Conservation (phyloP, 1,284 basidiomycete genomes). For the Fomitopsis palustris region DNA sequence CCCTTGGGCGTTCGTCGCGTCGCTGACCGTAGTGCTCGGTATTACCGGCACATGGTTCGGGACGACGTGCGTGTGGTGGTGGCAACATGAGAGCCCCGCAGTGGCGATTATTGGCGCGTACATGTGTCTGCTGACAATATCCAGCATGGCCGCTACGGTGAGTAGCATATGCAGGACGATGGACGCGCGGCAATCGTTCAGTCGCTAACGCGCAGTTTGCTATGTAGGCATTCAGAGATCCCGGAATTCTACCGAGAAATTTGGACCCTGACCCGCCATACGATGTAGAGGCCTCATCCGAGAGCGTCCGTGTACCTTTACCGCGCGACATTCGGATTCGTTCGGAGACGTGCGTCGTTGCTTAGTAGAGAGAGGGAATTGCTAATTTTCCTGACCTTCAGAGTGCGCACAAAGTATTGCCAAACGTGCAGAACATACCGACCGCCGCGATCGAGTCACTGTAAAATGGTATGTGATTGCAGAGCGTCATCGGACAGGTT, state of each 20-base stretch:
- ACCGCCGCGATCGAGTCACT: conserved; percentile 89
- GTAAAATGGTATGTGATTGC: conserved; percentile 67
- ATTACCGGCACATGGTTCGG: conserved; percentile 80
- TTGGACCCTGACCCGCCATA: conserved; percentile 83
- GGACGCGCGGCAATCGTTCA: not conserved
- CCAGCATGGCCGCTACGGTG: conserved; percentile 75
- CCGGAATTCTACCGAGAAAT: conserved; percentile 84
- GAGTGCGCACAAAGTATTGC: conserved; percentile 88
- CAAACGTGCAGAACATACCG: conserved; percentile 87
- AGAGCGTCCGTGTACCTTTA: conserved; percentile 61
- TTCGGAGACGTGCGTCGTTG: conserved; percentile 63
- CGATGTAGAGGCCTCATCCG: conserved; percentile 54
- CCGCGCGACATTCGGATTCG: conserved; percentile 81
- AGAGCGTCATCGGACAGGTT: not conserved
- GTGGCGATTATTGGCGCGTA: conserved; percentile 76
- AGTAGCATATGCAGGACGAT: conserved; percentile 24
- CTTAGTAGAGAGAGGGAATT: not conserved
- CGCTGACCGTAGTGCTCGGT: conserved; percentile 57
- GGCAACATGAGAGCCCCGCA: conserved; percentile 73
- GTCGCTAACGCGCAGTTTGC: not conserved
- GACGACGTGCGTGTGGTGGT: conserved; percentile 85
- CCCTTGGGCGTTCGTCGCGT: conserved; percentile 71
- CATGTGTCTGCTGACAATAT: conserved; percentile 71
- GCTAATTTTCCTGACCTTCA: conserved; percentile 28
- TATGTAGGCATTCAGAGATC: conserved; percentile 74